These are phyloP conservation scores for Trichoderma endophyticum DNA, from an alignment of 2,329 filamentous ascomycete genomes.

Conservation along the genomic window DNA sequence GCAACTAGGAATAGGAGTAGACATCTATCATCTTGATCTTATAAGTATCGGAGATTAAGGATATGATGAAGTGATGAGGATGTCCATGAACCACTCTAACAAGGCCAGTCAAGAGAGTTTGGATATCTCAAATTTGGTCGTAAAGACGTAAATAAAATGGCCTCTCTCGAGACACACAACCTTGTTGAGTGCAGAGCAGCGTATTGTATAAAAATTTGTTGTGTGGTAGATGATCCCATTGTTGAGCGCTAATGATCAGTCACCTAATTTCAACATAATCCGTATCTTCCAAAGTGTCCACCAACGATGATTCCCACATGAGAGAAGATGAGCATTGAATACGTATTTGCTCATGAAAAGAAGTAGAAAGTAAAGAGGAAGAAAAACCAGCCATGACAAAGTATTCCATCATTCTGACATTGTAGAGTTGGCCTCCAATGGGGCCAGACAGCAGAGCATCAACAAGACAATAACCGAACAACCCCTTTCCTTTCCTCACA, in stretches of 20 bases:
- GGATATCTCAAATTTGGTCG: too few species aligned
- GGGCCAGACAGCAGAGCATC: background rate
- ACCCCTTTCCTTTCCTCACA: slow-evolving; percentile 8
- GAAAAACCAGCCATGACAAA: background rate
- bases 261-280: background rate
- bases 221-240: background rate
- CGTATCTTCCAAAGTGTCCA: background rate
- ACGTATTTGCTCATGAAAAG: background rate
- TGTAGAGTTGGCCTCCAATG: background rate
- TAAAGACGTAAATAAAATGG: too few species aligned
- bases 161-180: background rate
- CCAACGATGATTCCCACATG: background rate
- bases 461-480: background rate
- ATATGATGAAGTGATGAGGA: too few species aligned
- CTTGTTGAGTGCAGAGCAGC: background rate
- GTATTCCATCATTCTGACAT: background rate
- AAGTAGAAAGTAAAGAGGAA: background rate
- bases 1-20: background rate
- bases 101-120: too few species aligned
- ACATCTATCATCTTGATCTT: background rate
- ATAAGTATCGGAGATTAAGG: background rate
- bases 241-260: background rate
- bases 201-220: background rate
- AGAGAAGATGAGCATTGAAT: background rate
- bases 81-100: too few species aligned